A percentile compares a stretch with the other conserved stretches of the same genome.
Conservation (phyloP, 2,329 filamentous ascomycete genomes). For the Aureobasidium leucospermi region DNA sequence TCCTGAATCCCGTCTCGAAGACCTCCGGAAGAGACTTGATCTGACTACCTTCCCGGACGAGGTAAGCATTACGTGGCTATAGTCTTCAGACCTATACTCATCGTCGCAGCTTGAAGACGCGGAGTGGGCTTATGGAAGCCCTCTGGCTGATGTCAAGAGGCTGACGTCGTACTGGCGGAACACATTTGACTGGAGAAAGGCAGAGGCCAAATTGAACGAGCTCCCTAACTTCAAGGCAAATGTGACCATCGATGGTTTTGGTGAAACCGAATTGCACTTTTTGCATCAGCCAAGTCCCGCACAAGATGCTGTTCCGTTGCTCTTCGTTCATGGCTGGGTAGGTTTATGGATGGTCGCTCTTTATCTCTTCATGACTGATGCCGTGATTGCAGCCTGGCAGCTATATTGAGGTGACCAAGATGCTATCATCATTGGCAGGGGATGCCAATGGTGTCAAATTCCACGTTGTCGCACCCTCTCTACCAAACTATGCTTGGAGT, state of each 20-base stretch:
- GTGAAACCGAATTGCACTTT: slow-evolving; percentile 55
- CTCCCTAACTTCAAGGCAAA: slow-evolving; percentile 52
- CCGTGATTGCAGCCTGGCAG: slow-evolving; percentile 48
- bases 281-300: slow-evolving; percentile 50
- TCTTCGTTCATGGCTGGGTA: slow-evolving; percentile 59
- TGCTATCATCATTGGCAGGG: slow-evolving; percentile 43
- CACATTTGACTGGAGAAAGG: slow-evolving; percentile 53
- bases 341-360: neutral
- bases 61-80: slow-evolving; percentile 22
- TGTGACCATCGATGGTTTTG: slow-evolving; percentile 52
- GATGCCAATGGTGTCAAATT: slow-evolving; percentile 39
- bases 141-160: slow-evolving; percentile 52
- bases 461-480: slow-evolving; percentile 45
- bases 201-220: slow-evolving; percentile 53
- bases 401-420: slow-evolving; percentile 58
- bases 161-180: slow-evolving; percentile 52
- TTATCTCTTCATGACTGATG: neutral
- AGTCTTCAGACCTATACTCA: neutral
- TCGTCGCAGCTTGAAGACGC: slow-evolving; percentile 33
- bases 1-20: slow-evolving; percentile 45
- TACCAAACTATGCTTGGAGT: slow-evolving; percentile 53
- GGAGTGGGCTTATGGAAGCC: slow-evolving; percentile 53
- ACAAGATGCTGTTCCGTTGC: slow-evolving; percentile 50
- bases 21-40: slow-evolving; percentile 50
- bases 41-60: slow-evolving; percentile 51